Percentiles rank a stretch among this genome's conserved stretches.
phyloP scores from a whole-genome alignment of 495 filamentous ascomycete species.

The Penicillium coprophilum region DNA sequence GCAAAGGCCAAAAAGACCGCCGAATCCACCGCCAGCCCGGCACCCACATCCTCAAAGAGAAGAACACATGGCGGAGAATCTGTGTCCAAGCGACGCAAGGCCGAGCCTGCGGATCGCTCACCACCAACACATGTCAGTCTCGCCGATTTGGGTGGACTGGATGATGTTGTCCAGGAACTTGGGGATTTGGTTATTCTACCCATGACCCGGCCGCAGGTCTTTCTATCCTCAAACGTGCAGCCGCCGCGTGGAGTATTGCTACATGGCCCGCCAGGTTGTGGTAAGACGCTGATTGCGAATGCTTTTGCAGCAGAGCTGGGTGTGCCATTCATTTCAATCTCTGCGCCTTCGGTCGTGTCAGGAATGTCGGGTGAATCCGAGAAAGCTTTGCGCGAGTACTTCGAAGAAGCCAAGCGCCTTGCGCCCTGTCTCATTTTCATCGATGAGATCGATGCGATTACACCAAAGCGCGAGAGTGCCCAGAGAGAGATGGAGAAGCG shows the following conservation, averaged over 20 bases:
- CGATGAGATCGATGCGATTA: constrained; percentile 95
- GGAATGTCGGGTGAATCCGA: constrained; percentile 97
- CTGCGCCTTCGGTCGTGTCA: constrained; percentile 83
- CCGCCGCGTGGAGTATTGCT: constrained; percentile 85
- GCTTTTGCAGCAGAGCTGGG: constrained; percentile 85
- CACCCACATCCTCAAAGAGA: constrained; percentile 41
- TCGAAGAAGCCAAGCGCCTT: constrained; percentile 80
- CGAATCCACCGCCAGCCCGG: constrained; percentile 25
- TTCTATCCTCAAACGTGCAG: constrained; percentile 57
- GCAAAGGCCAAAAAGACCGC: constrained; percentile 40
- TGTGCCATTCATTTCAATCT: constrained; percentile 83
- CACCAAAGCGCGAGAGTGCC: constrained; percentile 90
- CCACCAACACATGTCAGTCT: constrained; percentile 77
- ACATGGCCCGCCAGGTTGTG: constrained; percentile 91
- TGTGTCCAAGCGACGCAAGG: constrained; percentile 63
- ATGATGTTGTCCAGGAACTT: constrained; percentile 72
- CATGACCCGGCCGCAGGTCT: constrained; percentile 69
- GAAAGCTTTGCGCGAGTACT: constrained; percentile 87
- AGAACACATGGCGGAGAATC: constrained; percentile 69
- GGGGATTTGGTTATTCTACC: constrained; percentile 82
- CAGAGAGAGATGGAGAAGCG: constrained; percentile 96
- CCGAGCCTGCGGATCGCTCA: constrained; percentile 56
- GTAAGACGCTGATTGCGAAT: constrained; percentile 91
- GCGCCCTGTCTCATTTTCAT: constrained; percentile 94
- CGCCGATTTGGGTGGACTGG: constrained; percentile 81